These are phyloP conservation scores for Sugiyamaella paludigena DNA, from an alignment of 1,139 yeast genomes.

Conservation along the genomic window DNA sequence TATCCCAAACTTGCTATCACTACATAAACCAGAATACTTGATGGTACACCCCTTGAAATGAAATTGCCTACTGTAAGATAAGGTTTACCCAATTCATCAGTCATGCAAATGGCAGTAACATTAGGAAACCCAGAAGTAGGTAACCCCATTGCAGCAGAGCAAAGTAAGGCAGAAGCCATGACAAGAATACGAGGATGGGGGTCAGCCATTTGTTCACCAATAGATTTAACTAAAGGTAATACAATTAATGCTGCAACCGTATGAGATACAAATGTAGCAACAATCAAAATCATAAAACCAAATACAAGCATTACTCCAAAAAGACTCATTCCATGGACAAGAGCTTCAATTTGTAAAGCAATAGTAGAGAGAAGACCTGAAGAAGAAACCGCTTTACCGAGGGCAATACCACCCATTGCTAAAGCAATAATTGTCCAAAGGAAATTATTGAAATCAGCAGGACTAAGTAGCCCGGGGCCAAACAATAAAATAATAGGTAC, in stretches of 20 bases:
- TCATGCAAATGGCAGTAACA: slow-evolving; percentile 89
- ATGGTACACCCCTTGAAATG: slow-evolving; percentile 84
- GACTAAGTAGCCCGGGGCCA: slow-evolving; percentile 79
- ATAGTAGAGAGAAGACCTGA: slow-evolving; percentile 81
- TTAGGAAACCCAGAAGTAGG: slow-evolving; percentile 98
- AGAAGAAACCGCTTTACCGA: slow-evolving; percentile 87
- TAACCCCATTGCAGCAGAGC: slow-evolving; percentile 92
- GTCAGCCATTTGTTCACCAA: slow-evolving; percentile 67
- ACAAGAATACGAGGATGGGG: slow-evolving; percentile 74
- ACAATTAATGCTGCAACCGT: slow-evolving; percentile 93
- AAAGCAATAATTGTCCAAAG: slow-evolving; percentile 91
- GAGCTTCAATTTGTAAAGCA: slow-evolving; percentile 63
- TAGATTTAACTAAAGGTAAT: slow-evolving; percentile 81
- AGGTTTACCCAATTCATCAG: slow-evolving; percentile 84
- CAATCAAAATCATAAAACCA: slow-evolving; percentile 71
- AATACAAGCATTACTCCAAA: slow-evolving; percentile 71
- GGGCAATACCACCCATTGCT: slow-evolving; percentile 95
- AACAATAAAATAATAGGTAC: slow-evolving; percentile 81
- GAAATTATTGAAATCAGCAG: slow-evolving; percentile 87
- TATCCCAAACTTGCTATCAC: slow-evolving; percentile 79
- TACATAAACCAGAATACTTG: slow-evolving; percentile 67
- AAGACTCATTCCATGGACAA: slow-evolving; percentile 55
- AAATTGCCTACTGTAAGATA: slow-evolving; percentile 80
- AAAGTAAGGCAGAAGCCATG: slow-evolving; percentile 78
- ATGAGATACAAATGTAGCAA: slow-evolving; percentile 93